Conservation (phyloP, 768 basidiomycete species). For the Boletus sp. region DNA sequence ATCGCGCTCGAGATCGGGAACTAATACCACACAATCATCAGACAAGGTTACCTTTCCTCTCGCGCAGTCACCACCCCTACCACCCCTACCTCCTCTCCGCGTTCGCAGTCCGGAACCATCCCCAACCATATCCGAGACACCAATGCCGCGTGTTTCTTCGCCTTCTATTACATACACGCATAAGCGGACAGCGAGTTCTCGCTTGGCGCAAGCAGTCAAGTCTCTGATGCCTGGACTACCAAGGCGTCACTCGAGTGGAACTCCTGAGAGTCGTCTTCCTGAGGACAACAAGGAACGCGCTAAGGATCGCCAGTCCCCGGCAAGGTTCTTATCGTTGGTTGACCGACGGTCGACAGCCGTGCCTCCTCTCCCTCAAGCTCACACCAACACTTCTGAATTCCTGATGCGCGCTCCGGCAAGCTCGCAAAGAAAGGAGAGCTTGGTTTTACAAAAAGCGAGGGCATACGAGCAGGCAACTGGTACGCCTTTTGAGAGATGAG, state of each 20-base stretch:
- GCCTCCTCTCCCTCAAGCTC: neutral
- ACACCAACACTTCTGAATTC: slow-evolving; percentile 4
- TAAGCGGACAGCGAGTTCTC: slow-evolving; percentile 17
- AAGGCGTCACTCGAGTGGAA: slow-evolving; percentile 12
- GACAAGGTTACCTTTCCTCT: slow-evolving; percentile 4
- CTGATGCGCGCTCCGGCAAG: slow-evolving; percentile 4
- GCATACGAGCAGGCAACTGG: slow-evolving; percentile 27
- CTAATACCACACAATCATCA: slow-evolving; percentile 1
- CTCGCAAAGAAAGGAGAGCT: slow-evolving; percentile 21
- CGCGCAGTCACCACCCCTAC: slow-evolving; percentile 2
- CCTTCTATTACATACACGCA: slow-evolving; percentile 11
- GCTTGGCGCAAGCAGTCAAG: slow-evolving; percentile 20
- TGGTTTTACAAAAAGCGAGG: slow-evolving; percentile 29
- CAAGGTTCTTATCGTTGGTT: slow-evolving; percentile 10
- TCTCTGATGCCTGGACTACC: slow-evolving; percentile 26
- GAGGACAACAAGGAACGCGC: slow-evolving; percentile 10
- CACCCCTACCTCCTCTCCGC: slow-evolving; percentile 15
- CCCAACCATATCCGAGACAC: slow-evolving; percentile 18
- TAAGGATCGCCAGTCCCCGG: slow-evolving; percentile 7
- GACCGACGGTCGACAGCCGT: slow-evolving; percentile 12
- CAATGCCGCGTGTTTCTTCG: slow-evolving; percentile 12
- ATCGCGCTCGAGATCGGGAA: slow-evolving; percentile 20
- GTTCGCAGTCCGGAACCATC: slow-evolving; percentile 15
- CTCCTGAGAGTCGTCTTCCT: neutral
- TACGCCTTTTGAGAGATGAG: slow-evolving; percentile 1